phyloP scores from a whole-genome alignment of 805 yeast species.

The Wickerhamomyces mucosus region DNA sequence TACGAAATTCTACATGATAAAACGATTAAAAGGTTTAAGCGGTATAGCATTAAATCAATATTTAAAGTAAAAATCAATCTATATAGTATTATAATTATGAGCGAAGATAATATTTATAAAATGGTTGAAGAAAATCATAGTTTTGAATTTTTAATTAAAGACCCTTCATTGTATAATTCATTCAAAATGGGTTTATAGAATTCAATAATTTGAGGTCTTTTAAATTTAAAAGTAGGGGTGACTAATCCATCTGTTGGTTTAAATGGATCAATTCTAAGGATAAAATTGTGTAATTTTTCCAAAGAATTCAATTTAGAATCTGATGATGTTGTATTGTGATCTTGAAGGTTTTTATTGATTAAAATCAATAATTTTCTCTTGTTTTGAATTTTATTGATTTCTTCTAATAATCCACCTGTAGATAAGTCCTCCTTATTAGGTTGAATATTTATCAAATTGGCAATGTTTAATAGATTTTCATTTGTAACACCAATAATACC shows the following conservation, averaged over 20 bases:
- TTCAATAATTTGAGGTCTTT: conserved; percentile 39
- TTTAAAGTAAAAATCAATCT: too few relatives aligned
- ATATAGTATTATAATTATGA: too few relatives aligned
- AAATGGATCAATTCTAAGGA: conserved; percentile 49
- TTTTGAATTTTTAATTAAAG: conserved; percentile 21
- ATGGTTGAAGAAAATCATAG: conserved; percentile 10
- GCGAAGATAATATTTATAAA: too few relatives aligned
- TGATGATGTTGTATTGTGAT: conserved; percentile 11
- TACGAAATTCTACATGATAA: too few relatives aligned
- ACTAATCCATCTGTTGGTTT: conserved; percentile 48
- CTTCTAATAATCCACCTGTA: too few relatives aligned
- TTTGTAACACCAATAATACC: conserved; percentile 46
- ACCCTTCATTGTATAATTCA: conserved; percentile 42
- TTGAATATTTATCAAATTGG: too few relatives aligned
- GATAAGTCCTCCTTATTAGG: too few relatives aligned
- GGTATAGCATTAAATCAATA: too few relatives aligned
- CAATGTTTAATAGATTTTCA: too few relatives aligned
- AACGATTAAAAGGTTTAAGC: too few relatives aligned
- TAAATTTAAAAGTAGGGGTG: conserved; percentile 59
- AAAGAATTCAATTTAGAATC: conserved; percentile 40
- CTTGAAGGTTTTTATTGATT: conserved; percentile 28
- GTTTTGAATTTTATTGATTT: too few relatives aligned
- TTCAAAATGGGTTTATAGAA: conserved; percentile 32
- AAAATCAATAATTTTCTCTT: conserved; percentile 24
- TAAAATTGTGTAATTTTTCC: conserved; percentile 50